Evolutionary conservation across 2,329 filamentous ascomycete species (phyloP).

Genomic region (Dothistroma septosporum): DNA sequence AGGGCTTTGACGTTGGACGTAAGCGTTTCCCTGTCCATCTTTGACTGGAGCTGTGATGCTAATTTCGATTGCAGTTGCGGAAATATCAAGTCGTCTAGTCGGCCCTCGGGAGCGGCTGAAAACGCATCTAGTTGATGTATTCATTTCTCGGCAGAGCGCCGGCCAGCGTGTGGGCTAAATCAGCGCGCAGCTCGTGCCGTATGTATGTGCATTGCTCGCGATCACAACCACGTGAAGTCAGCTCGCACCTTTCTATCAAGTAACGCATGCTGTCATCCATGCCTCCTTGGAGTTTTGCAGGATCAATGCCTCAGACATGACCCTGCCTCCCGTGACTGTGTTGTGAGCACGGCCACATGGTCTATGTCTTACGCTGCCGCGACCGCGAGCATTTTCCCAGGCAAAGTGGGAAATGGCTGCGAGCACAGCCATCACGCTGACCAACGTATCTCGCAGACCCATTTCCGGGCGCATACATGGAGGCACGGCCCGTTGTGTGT

Average conservation of each 20-base stretch:
- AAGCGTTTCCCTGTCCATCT: conserved; percentile 46
- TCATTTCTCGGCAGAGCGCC: neutral
- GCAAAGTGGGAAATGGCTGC: too few relatives aligned
- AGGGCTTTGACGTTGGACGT: conserved; percentile 92
- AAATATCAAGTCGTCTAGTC: conserved; percentile 16
- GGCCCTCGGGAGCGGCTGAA: neutral
- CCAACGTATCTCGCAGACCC: neutral
- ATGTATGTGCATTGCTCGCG: neutral
- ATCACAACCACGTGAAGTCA: neutral
- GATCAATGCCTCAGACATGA: too few relatives aligned
- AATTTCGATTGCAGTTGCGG: conserved; percentile 8
- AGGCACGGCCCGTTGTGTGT: neutral
- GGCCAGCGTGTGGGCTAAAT: neutral
- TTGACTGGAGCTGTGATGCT: neutral
- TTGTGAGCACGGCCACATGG: too few relatives aligned
- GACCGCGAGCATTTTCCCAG: too few relatives aligned
- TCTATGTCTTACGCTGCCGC: too few relatives aligned
- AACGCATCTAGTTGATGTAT: neutral
- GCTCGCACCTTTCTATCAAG: neutral
- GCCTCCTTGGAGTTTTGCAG: too few relatives aligned
- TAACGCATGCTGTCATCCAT: too few relatives aligned
- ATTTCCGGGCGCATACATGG: neutral
- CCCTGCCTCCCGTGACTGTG: too few relatives aligned
- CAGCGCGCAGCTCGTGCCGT: neutral
- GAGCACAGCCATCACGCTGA: too few relatives aligned